phyloP scores from a whole-genome alignment of 1,284 basidiomycete species.

The Wolfiporia cocos region DNA sequence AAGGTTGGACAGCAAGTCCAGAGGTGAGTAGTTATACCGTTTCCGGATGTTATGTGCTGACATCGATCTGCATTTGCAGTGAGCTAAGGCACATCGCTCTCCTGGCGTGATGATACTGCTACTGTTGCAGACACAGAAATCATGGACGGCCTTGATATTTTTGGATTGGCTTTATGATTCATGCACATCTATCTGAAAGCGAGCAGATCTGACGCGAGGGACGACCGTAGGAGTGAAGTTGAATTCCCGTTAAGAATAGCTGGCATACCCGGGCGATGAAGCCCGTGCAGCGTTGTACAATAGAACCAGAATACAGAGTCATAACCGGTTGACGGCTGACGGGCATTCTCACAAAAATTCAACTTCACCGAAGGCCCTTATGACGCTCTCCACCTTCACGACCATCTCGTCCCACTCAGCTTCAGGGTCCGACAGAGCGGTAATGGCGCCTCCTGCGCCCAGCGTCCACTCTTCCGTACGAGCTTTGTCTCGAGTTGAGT shows the following conservation, averaged over 20 bases:
- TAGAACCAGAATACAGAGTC: not conserved
- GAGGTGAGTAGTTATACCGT: slow-evolving; percentile 47
- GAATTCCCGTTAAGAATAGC: slow-evolving; percentile 1
- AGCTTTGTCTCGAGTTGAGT: not conserved
- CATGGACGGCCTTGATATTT: too few relatives aligned
- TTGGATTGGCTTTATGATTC: too few relatives aligned
- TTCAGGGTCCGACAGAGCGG: slow-evolving; percentile 82
- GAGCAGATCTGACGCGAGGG: too few relatives aligned
- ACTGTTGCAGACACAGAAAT: not conserved
- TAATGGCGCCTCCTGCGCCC: slow-evolving; percentile 95
- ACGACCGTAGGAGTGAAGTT: slow-evolving; percentile 15
- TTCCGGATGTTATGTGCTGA: not conserved
- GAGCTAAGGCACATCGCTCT: slow-evolving; percentile 81
- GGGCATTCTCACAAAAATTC: slow-evolving; percentile 2
- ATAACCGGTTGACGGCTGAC: not conserved
- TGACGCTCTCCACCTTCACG: slow-evolving; percentile 73
- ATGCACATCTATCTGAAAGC: too few relatives aligned
- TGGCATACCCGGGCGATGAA: slow-evolving; percentile 5
- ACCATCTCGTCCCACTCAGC: slow-evolving; percentile 95
- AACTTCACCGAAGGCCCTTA: slow-evolving; percentile 44
- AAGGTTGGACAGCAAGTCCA: slow-evolving; percentile 84
- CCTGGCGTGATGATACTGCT: slow-evolving; percentile 35
- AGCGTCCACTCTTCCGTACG: slow-evolving; percentile 60
- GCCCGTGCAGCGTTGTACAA: not conserved
- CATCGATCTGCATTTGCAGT: slow-evolving; percentile 32